Conservation (phyloP, 768 basidiomycete species). For the Podaxis sp. region DNA sequence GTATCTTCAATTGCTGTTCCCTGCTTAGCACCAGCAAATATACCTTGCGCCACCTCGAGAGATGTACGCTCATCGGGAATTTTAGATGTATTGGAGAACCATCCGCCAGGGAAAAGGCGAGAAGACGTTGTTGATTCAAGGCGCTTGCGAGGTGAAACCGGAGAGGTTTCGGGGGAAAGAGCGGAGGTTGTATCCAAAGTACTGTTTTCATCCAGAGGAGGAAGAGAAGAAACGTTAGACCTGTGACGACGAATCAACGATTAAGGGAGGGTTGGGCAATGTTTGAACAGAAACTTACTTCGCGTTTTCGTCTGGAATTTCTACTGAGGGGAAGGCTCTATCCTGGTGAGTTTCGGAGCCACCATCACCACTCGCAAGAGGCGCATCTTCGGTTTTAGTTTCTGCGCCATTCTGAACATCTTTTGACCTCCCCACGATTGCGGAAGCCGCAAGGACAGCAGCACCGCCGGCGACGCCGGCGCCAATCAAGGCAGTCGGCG, state of each 20-base stretch:
- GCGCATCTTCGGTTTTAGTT: neutral
- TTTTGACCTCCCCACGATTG: neutral
- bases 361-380: neutral
- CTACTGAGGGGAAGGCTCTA: conserved; percentile 2
- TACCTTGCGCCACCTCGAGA: conserved; percentile 45
- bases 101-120: conserved; percentile 53
- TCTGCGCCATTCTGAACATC: neutral
- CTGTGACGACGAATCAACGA: neutral
- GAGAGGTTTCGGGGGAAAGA: conserved; percentile 5
- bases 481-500: conserved; percentile 5
- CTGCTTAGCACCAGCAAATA: conserved; percentile 33
- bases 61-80: conserved; percentile 39
- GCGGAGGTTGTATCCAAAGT: conserved; percentile 11
- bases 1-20: conserved; percentile 10
- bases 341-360: neutral
- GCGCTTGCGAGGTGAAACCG: conserved; percentile 28
- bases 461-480: neutral
- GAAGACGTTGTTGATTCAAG: conserved; percentile 55
- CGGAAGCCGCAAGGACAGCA: conserved; percentile 1
- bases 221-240: neutral
- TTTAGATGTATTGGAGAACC: conserved; percentile 38
- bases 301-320: conserved; percentile 1
- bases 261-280: neutral
- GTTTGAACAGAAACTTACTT: neutral
- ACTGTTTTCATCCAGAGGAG: conserved; percentile 3